Evolutionary conservation across 129 eudicot species (phyloP), one percentile per base, ranked within the genome.

Genomic region (Tanacetum coccineum): DNA sequence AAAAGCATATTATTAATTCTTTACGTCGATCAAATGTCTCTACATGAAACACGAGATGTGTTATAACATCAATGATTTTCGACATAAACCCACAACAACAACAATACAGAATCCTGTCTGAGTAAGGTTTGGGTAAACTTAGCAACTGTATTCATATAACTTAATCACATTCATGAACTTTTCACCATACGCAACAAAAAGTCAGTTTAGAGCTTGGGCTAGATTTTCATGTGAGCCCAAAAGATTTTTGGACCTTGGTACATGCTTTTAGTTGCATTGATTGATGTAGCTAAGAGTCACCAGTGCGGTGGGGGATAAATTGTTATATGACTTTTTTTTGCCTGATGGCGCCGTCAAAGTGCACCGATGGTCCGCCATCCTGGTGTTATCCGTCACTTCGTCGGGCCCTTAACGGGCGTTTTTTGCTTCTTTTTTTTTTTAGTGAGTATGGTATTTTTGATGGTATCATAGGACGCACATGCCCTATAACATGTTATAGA

Each of bases 201-300:
- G 15, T 60, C 26, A 32, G 6, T 60, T 28, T 0, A 13, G 10
- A 7, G 26, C 4, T 65, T 60, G n/a, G 68, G 61, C 51, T 71
- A 49, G 39, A 71, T 47, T 71, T 48, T 46, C 20, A 26, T 48
- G 48, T 47, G 13, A 62, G 44, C 53, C 70, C 26, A 68, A 19
- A 55, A 36, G 4, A 49, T 9, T 52, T 61, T 14, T 50, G 50
- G 45, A 39, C 62, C 68, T 70, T 39, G 1, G 6, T 2, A 1
- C 39, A 14, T 21, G 19, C 7, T 19, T 14, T 60, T 19, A 6
- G 49, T 40, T 50, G 69, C 36, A 5, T 48, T 3, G 21, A 28
- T 18, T n/a, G 9, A 12, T 22, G 39, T 48, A 26, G n/a, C n/a
- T n/a, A n/a, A n/a, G n/a, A n/a, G n/a, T n/a, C n/a, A n/a, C n/a